phyloP scores from a whole-genome alignment of 805 yeast species.

The Blastobotrys chiropterorum region DNA sequence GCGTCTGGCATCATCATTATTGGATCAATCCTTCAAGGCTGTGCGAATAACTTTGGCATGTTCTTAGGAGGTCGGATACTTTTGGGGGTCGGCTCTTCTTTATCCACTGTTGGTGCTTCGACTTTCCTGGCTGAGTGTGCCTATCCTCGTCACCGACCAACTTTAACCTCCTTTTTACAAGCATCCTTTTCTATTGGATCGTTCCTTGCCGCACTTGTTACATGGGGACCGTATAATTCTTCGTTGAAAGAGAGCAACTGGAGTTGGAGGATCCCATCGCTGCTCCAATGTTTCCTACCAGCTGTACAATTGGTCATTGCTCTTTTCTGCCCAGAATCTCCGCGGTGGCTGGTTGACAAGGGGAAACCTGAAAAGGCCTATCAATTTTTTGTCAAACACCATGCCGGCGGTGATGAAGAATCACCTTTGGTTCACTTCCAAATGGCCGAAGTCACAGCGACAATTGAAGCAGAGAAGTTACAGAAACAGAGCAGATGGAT shows the following conservation, averaged over 20 bases:
- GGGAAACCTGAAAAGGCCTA: conserved; percentile 29
- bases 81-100: conserved; percentile 26
- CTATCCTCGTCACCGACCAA: conserved; percentile 56
- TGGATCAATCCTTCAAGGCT: conserved; percentile 71
- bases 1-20: conserved; percentile 50
- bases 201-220: conserved; percentile 4
- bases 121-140: conserved; percentile 71
- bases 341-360: conserved; percentile 31
- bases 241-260: conserved; percentile 22
- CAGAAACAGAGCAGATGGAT: conserved; percentile 15
- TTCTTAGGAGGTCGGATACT: conserved; percentile 60
- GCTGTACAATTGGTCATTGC: conserved; percentile 54
- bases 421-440: conserved; percentile 10
- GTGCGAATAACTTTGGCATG: conserved; percentile 52
- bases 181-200: conserved; percentile 2
- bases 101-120: conserved; percentile 44
- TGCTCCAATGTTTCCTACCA: conserved; percentile 59
- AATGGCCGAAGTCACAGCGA: conserved; percentile 19
- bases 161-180: conserved; percentile 44
- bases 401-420: conserved; percentile 15
- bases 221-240: conserved; percentile 7
- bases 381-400: conserved; percentile 29
- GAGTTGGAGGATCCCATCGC: conserved; percentile 68
- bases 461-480: conserved; percentile 18
- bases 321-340: conserved; percentile 50